Conservation (phyloP, 768 basidiomycete genomes). For the Pulveroboletus sp. region DNA sequence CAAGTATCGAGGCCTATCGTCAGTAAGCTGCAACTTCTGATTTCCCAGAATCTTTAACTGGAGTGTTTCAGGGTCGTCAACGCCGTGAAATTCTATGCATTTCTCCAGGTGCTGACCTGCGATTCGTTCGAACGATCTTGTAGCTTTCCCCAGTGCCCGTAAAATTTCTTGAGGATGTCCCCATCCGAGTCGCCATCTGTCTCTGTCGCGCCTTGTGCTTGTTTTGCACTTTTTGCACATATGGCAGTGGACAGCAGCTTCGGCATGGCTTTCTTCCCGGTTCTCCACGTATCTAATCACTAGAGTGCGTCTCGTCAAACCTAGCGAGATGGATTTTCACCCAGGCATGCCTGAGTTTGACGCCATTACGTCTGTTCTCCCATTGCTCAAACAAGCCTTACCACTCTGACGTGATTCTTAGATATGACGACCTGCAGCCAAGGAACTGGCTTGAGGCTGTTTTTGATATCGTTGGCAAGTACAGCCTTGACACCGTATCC, state of each 20-base stretch:
- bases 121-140: conserved; percentile 45
- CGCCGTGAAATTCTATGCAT: conserved; percentile 7
- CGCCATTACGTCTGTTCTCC: conserved; percentile 12
- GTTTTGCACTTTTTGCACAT: conserved; percentile 36
- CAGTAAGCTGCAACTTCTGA: conserved; percentile 23
- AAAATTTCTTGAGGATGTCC: conserved; percentile 43
- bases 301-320: conserved; percentile 6
- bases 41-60: not conserved
- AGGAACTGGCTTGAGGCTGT: conserved; percentile 16
- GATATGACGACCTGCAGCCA: conserved; percentile 18
- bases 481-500: not conserved
- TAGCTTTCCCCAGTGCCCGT: conserved; percentile 48
- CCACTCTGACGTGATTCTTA: conserved; percentile 2
- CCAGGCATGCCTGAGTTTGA: conserved; percentile 16
- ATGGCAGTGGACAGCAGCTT: conserved; percentile 36
- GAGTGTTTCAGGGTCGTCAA: conserved; percentile 23
- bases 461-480: conserved; percentile 23
- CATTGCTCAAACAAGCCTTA: not conserved
- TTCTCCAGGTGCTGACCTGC: conserved; percentile 14
- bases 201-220: conserved; percentile 26
- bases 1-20: conserved; percentile 49
- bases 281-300: conserved; percentile 36
- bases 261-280: conserved; percentile 43
- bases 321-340: conserved; percentile 21
- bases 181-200: conserved; percentile 43